Base-by-base conservation (phyloP, 1,284 basidiomycete genomes). In the Coniferiporia sulphurascens region DNA sequence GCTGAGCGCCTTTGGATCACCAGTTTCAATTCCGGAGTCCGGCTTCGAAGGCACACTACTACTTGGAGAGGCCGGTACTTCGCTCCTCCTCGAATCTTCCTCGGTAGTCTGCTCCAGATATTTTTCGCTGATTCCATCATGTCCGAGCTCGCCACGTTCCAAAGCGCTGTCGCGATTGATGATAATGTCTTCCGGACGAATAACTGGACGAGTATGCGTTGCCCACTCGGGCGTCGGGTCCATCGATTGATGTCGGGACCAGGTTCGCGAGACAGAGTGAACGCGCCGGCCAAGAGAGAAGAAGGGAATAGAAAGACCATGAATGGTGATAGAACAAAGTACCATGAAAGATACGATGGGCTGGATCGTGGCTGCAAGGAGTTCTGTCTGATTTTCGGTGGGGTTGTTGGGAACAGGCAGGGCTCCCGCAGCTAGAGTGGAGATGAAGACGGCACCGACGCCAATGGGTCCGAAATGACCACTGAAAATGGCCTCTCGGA, bases 391-490 rank as follows among this genome's bases (percentile, higher is more conserved):
- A 27, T 77, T 77, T 44, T 78, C 75, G 0, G 86, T 83, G 4
- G 81, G 78, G n/a, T 72, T 69, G 7, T 75, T 67, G 0, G 85
- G 78, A 4, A 76, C 74, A 0, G 87, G 85, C 10, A 97, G 79
- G 61, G 86, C 78, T 61, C 81, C 77, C 13, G 84, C 81, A 1
- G 95, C 93, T 8, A 95, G 80, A 0, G 94, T 96, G 1, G 90
- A 89, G 60, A 97, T 96, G 76, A 96, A 98, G 59, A 98, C 80
- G 17, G 93, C 95, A 54, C 87, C 91, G 59, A 94, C 86, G 35
- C 91, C 91, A 70, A 95, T 93, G 6, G 93, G 93, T n/a, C 93
- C 93, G 70, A 97, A 96, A 74, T 96, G 94, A 0, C 95, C 95
- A 62, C 81, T 86, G 73, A 97, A 97, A 1, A 93, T 65, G 0